Base-by-base conservation (phyloP, 306 rosid species). In the Trifolium dubium region DNA sequence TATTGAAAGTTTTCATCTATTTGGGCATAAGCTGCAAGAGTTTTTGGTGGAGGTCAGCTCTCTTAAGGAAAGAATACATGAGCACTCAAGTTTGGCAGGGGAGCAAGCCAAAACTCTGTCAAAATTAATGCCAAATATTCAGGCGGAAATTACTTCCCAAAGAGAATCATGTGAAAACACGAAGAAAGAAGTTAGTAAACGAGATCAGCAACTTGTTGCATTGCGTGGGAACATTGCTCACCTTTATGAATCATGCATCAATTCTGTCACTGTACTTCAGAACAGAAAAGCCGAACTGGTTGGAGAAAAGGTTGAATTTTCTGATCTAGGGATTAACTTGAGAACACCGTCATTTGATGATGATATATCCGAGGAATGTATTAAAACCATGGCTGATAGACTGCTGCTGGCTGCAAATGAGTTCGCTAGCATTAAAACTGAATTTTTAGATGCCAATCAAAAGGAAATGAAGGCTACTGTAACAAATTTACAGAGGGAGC, bases 401-500 rank as follows among this genome's bases (percentile, higher is more conserved):
- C 77, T 92, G 64, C 15, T 87, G 66, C 72, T 82, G 63, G 86
- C 89, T 70, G 93, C 86, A 63, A 86, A 83, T 73, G 92, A 87
- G 71, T 87, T 88, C 78, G 80, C 83, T 72, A 70, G 81, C 72
- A 46, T 92, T 77, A 92, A 84, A 82, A 78, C 88, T 30, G 96
- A 92, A 73, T 63, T 84, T 41, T 60, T 85, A 67, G 96, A 82
- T 55, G 85, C 86, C 59, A 77, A 69, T 80, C 86, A 80, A 83
- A 90, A 78, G 79, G 97, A 95, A 83, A 85, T 88, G 93, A 95
- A 90, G 89, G 80, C 71, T 66, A 76, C 80, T 32, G 79, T 92
- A 64, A 51, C 86, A 49, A 86, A 87, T 82, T 74, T 95, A 88
- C 97, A 88, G 89, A 85, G 80, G 76, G 97, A 92, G 78, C 97